Percentiles rank a stretch among this genome's conserved stretches.
Conservation (phyloP, 768 basidiomycete genomes). For the Terana coerulea region DNA sequence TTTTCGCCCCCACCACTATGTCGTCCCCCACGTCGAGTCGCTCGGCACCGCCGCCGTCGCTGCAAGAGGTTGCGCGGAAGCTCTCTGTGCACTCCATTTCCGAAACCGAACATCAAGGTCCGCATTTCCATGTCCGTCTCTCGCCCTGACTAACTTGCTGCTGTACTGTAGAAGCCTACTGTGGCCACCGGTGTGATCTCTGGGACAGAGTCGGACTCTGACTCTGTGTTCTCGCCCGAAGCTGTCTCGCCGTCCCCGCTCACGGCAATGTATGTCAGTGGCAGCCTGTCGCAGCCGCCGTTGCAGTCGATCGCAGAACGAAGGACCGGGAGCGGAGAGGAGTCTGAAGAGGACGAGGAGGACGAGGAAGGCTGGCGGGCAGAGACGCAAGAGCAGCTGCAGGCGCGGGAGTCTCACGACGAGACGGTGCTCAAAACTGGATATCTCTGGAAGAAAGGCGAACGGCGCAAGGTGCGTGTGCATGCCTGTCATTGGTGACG, state of each 20-base stretch:
- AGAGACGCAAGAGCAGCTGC: constrained; percentile 39
- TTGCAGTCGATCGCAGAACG: constrained; percentile 78
- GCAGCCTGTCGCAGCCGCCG: constrained; percentile 43
- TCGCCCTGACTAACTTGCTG: constrained; percentile 1
- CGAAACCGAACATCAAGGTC: constrained; percentile 39
- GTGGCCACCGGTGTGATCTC: constrained; percentile 42
- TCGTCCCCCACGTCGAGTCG: constrained; percentile 22
- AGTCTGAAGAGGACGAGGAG: constrained; percentile 71
- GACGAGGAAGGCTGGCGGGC: constrained; percentile 64
- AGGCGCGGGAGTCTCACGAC: constrained; percentile 47
- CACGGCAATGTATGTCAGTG: constrained; percentile 25
- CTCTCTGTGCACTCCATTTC: constrained; percentile 70
- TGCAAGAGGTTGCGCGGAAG: constrained; percentile 84
- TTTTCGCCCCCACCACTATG: constrained; percentile 1
- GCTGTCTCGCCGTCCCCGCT: constrained; percentile 35
- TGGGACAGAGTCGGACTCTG: constrained; percentile 85
- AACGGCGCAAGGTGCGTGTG: constrained; percentile 81
- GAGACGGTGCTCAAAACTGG: constrained; percentile 84
- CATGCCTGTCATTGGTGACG: background rate
- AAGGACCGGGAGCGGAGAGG: constrained; percentile 64
- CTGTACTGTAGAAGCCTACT: constrained; percentile 26
- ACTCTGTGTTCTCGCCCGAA: constrained; percentile 62
- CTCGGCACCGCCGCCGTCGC: constrained; percentile 67
- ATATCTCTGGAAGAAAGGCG: constrained; percentile 97
- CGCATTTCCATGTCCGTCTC: background rate